Base-by-base conservation (phyloP, 352 stramenopile genomes). In the Pythium guiyangense region DNA sequence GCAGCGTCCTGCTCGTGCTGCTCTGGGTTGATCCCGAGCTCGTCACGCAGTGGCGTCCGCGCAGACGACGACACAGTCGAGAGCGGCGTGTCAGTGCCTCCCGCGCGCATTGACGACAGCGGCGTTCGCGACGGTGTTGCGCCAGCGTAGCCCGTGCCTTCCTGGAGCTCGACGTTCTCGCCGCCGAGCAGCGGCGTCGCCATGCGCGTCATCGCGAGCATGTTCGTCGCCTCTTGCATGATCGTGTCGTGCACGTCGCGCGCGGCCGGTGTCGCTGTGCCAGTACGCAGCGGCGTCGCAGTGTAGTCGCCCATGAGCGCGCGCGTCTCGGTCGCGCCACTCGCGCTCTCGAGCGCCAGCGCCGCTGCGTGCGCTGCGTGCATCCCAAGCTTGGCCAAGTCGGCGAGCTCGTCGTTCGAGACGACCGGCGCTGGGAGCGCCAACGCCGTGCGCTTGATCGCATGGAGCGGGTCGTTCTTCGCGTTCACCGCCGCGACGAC, bases 171-270 rank as follows among this genome's bases (percentile, higher is more conserved):
- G 18, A 88, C 67, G 59, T 94, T 94, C 18, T 93, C 84, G 9
- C 92, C 95, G n/a, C 94, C 95, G 37, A 98, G 71, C 54, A 99
- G 79, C 37, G 96, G 96, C 15, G 96, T 99, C 45, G 96, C 69
- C 45, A 81, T 86, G 42, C 80, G 81, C 37, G 88, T 82, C 69
- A 98, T 84, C 34, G 79, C 80, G 2, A 88, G 70, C 46, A 98
- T 73, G 71, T 99, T 99, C 5, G 86, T 87, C 5, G 97, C 97
- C 71, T 99, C 95, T 65, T 98, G 80, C 77, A 98, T 92, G 60
- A 99, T 97, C 34, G 90, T 77, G 59, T 99, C 90, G 57, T 96
- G 77, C 20, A 87, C 63, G n/a, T 73, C 68, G 10, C 82, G 75
- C 43, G 77, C 76, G 35, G 79, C 87, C 27, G 96, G 88, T 18